phyloP scores from a whole-genome alignment of 2,329 filamentous ascomycete genomes.

The Fusarium torulosum region DNA sequence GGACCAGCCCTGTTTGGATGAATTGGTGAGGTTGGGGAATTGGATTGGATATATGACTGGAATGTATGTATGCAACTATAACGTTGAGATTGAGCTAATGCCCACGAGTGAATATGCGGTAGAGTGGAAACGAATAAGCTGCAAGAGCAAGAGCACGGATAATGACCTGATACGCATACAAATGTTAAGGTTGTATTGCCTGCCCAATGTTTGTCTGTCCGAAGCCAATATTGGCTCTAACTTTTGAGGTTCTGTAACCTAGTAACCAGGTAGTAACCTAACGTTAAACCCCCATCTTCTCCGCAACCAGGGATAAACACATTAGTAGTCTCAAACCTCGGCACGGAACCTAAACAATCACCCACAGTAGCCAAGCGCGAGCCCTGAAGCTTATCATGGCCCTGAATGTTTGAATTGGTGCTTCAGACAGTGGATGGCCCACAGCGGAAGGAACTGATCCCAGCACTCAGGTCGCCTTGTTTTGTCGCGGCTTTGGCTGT shows the following conservation, averaged over 20 bases:
- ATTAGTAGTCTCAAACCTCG: constrained; percentile 10
- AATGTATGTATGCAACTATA: constrained; percentile 2
- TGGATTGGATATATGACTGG: not conserved
- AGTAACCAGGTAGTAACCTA: no score
- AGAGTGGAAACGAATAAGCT: no score
- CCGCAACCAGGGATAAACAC: not conserved
- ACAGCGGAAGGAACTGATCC: not conserved
- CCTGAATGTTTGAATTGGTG: constrained; percentile 4
- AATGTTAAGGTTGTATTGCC: not conserved
- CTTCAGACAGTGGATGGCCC: constrained; percentile 1
- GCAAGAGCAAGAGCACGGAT: not conserved
- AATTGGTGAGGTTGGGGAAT: not conserved
- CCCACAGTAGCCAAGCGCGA: not conserved
- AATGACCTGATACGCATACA: not conserved
- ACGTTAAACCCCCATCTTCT: constrained; percentile 8
- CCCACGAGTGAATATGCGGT: not conserved
- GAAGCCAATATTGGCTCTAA: not conserved
- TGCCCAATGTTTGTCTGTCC: no score
- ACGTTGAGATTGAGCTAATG: not conserved
- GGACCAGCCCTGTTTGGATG: not conserved
- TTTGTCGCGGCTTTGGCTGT: not conserved
- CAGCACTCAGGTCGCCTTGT: no score
- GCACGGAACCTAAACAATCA: not conserved
- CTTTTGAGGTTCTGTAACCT: not conserved
- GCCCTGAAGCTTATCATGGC: not conserved